Evolutionary conservation across 176 grass and related monocot species (phyloP).

Genomic region (Tillandsia fasciculata): DNA sequence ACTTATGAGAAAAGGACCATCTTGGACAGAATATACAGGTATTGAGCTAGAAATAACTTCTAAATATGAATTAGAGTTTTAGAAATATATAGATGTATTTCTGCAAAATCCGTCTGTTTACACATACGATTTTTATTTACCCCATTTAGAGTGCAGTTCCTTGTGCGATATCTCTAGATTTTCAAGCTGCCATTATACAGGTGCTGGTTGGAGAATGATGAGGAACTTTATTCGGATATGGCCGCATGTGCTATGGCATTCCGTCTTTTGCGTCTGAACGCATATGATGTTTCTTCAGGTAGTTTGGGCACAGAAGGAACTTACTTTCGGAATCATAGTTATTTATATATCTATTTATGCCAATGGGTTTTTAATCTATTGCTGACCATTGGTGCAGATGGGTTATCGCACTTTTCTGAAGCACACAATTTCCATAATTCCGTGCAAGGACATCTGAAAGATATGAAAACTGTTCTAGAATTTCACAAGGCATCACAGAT

Average conservation of each 20-base stretch:
- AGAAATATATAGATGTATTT: too few relatives aligned
- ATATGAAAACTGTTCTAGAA: conserved; percentile 57
- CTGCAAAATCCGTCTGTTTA: too few relatives aligned
- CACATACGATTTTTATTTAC: too few relatives aligned
- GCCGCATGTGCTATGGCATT: conserved; percentile 64
- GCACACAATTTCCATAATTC: conserved; percentile 34
- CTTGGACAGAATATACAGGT: conserved; percentile 52
- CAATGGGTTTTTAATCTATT: conserved; percentile 7
- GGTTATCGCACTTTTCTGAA: conserved; percentile 35
- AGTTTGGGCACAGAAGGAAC: not conserved
- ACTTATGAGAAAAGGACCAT: conserved; percentile 42
- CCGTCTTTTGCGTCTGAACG: conserved; percentile 59
- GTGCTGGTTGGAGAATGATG: conserved; percentile 59
- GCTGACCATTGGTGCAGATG: conserved; percentile 27
- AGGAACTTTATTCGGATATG: conserved; percentile 43
- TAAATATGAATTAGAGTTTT: not conserved
- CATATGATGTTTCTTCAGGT: conserved; percentile 69
- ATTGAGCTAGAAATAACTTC: not conserved
- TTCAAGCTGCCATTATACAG: conserved; percentile 39
- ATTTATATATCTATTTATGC: not conserved
- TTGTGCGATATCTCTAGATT: not conserved
- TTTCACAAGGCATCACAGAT: conserved; percentile 71
- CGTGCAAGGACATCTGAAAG: conserved; percentile 57
- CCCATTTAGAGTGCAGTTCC: too few relatives aligned
- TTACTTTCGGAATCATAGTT: not conserved